A percentile compares a stretch with the other conserved stretches of the same genome.
These are phyloP conservation scores for Colletotrichum lini DNA, from an alignment of 2,329 filamentous ascomycete genomes.

Conservation along the genomic window DNA sequence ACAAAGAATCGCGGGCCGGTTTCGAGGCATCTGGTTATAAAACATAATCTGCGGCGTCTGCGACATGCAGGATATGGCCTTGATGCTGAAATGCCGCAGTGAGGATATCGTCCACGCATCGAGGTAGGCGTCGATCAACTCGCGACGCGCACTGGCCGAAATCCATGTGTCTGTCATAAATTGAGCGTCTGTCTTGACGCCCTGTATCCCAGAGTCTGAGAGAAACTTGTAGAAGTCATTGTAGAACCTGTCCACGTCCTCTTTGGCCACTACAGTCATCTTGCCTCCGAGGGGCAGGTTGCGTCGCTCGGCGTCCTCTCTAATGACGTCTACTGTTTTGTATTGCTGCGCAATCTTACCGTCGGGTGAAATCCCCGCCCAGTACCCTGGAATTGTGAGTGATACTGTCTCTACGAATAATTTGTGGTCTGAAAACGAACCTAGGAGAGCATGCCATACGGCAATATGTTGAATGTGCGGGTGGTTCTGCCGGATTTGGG, in stretches of 20 bases:
- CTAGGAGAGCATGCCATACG: conserved; percentile 91
- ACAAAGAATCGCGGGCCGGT: conserved; percentile 79
- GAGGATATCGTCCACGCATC: conserved; percentile 88
- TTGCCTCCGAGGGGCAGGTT: conserved; percentile 70
- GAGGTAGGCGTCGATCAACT: conserved; percentile 82
- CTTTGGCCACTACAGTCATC: conserved; percentile 80
- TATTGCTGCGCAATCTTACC: conserved; percentile 84
- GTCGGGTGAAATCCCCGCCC: conserved; percentile 86
- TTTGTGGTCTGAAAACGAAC: conserved; percentile 37
- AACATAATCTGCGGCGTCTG: conserved; percentile 90
- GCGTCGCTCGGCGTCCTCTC: conserved; percentile 62
- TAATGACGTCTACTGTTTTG: conserved; percentile 76
- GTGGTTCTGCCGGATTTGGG: conserved; percentile 77
- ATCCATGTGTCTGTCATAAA: conserved; percentile 86
- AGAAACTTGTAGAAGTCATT: conserved; percentile 93
- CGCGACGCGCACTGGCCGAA: conserved; percentile 77
- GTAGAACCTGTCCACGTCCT: conserved; percentile 84
- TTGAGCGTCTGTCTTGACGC: conserved; percentile 94
- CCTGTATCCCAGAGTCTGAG: conserved; percentile 79
- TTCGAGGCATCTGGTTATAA: conserved; percentile 84
- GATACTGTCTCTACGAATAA: conserved; percentile 45
- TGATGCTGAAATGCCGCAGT: conserved; percentile 82
- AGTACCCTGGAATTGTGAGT: conserved; percentile 72
- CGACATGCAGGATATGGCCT: conserved; percentile 94
- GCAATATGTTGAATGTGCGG: conserved; percentile 85